Conservation (phyloP, 495 filamentous ascomycete species). For the Neurospora sp. region DNA sequence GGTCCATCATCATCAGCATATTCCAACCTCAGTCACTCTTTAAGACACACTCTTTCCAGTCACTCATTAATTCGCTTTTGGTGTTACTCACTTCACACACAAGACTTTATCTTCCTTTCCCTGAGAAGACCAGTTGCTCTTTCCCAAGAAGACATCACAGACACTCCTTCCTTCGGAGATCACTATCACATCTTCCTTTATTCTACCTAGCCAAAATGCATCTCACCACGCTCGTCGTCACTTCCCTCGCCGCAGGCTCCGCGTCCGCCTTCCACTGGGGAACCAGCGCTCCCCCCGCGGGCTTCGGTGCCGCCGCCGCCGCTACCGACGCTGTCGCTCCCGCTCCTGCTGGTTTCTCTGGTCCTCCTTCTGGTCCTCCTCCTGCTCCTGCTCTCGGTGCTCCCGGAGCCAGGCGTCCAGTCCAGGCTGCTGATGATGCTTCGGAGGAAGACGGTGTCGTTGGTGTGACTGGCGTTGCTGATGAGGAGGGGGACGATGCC, state of each 20-base stretch:
- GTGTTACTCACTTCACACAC: not conserved
- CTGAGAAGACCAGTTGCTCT: not conserved
- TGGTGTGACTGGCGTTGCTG: no score
- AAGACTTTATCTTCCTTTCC: not conserved
- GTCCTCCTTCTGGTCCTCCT: not conserved
- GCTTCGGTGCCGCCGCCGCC: not conserved
- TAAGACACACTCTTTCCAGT: not conserved
- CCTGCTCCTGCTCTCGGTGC: not conserved
- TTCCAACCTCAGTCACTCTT: not conserved
- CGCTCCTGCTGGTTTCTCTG: not conserved
- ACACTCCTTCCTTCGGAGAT: not conserved
- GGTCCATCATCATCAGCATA: not conserved
- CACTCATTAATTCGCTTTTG: not conserved
- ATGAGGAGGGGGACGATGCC: no score
- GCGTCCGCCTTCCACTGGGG: not conserved
- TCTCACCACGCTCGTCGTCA: not conserved
- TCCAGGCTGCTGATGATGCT: not conserved
- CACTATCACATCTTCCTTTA: not conserved
- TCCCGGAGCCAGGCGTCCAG: not conserved
- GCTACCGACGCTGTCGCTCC: not conserved
- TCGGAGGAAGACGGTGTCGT: not conserved
- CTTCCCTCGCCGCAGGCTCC: not conserved
- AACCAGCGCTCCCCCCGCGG: not conserved
- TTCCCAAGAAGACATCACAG: not conserved
- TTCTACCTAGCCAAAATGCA: not conserved